phyloP scores from a whole-genome alignment of 2,329 filamentous ascomycete species.

The Pestalotiopsis sp. region DNA sequence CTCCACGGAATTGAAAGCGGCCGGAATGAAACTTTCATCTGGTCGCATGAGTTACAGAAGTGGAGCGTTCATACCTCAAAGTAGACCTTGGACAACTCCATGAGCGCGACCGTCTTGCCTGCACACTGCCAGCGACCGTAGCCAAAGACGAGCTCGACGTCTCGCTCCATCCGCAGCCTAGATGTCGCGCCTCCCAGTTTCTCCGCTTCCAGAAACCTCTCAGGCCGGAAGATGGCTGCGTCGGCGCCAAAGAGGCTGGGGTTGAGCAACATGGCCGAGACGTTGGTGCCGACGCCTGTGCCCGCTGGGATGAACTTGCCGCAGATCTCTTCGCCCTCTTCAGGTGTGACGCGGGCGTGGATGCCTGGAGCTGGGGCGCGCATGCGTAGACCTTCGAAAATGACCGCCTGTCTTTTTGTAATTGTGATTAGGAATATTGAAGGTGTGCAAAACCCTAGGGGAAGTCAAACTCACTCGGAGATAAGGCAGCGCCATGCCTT shows the following conservation, averaged over 20 bases:
- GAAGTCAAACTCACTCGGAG: slow-evolving; percentile 21
- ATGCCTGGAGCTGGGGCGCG: slow-evolving; percentile 34
- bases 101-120: slow-evolving; percentile 40
- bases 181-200: slow-evolving; percentile 22
- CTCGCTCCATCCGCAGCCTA: slow-evolving; percentile 26
- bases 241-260: slow-evolving; percentile 33
- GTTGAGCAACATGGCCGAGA: slow-evolving; percentile 32
- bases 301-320: slow-evolving; percentile 38
- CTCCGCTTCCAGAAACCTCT: slow-evolving; percentile 41
- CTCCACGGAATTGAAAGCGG: neutral
- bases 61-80: slow-evolving; percentile 36
- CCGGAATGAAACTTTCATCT: neutral
- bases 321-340: slow-evolving; percentile 29
- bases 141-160: slow-evolving; percentile 39
- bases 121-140: slow-evolving; percentile 39
- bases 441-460: no score
- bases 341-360: slow-evolving; percentile 23
- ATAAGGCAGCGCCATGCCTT: slow-evolving; percentile 36
- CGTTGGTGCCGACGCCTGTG: slow-evolving; percentile 35
- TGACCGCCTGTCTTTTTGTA: slow-evolving; percentile 29
- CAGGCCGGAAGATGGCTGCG: slow-evolving; percentile 40
- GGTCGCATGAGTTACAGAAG: no score
- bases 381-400: slow-evolving; percentile 41
- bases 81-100: slow-evolving; percentile 42
- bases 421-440: neutral